Conservation (phyloP, 768 basidiomycete genomes). For the Kockovaella imperatae region DNA sequence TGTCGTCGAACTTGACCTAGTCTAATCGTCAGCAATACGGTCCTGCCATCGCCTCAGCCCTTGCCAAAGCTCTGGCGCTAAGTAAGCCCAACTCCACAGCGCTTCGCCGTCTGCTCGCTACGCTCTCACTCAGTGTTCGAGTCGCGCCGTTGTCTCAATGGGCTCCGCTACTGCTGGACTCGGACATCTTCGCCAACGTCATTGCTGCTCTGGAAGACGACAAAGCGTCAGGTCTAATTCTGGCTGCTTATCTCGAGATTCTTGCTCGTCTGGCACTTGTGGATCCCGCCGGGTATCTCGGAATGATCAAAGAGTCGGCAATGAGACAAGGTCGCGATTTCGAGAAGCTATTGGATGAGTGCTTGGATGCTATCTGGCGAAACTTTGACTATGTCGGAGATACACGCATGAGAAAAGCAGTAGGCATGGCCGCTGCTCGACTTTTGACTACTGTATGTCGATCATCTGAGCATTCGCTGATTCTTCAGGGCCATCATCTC, state of each 20-base stretch:
- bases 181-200: conserved; percentile 35
- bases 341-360: conserved; percentile 33
- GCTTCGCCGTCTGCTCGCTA: conserved; percentile 20
- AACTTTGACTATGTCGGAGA: conserved; percentile 43
- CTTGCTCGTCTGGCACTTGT: conserved; percentile 35
- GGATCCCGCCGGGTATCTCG: conserved; percentile 29
- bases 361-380: conserved; percentile 41
- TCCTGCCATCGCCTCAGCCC: conserved; percentile 15
- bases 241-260: conserved; percentile 38
- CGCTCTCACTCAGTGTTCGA: conserved; percentile 31
- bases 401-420: conserved; percentile 34
- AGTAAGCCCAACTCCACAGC: conserved; percentile 26
- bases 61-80: conserved; percentile 14
- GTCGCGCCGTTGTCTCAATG: conserved; percentile 16
- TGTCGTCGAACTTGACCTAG: neutral
- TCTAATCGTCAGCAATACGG: conserved; percentile 20
- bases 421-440: conserved; percentile 41
- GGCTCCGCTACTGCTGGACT: conserved; percentile 27
- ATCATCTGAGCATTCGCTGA: neutral
- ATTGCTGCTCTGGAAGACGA: conserved; percentile 40
- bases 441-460: conserved; percentile 34
- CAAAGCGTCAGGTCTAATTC: conserved; percentile 38
- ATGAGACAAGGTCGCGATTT: conserved; percentile 16
- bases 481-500: conserved; percentile 30
- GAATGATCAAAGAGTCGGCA: conserved; percentile 31